phyloP scores from a whole-genome alignment of 2,329 filamentous ascomycete species.

The Plectosphaerella sp. region DNA sequence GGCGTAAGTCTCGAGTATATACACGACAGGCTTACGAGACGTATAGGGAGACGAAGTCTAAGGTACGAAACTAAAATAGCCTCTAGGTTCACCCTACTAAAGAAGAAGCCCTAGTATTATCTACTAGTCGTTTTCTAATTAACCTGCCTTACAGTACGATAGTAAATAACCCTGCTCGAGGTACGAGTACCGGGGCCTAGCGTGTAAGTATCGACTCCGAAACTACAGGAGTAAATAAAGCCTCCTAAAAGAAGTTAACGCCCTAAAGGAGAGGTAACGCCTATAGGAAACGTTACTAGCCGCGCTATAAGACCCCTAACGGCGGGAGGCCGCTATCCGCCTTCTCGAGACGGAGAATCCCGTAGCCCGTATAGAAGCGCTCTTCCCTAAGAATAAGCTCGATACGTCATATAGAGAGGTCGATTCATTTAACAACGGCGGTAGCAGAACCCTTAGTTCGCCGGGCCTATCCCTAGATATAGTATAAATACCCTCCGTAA shows the following conservation, averaged over 20 bases:
- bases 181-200: neutral
- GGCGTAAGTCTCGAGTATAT: neutral
- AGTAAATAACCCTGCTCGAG: constrained; percentile 4
- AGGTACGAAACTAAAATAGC: neutral
- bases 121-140: too few species aligned
- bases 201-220: constrained; percentile 2
- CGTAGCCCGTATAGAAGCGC: neutral
- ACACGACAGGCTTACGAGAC: constrained; percentile 1
- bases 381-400: neutral
- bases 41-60: neutral
- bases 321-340: neutral
- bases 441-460: neutral
- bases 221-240: neutral
- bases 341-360: neutral
- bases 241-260: neutral
- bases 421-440: neutral
- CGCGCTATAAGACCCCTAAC: neutral
- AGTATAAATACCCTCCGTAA: neutral
- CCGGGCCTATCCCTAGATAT: neutral
- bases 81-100: neutral
- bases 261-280: neutral
- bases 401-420: neutral
- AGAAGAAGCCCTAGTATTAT: too few species aligned
- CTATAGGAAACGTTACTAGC: neutral
- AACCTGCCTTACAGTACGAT: constrained; percentile 1